A percentile compares a stretch with the other conserved stretches of the same genome.
These are phyloP conservation scores for Pyrrhoderma noxium DNA, from an alignment of 1,284 basidiomycete genomes.

Conservation along the genomic window DNA sequence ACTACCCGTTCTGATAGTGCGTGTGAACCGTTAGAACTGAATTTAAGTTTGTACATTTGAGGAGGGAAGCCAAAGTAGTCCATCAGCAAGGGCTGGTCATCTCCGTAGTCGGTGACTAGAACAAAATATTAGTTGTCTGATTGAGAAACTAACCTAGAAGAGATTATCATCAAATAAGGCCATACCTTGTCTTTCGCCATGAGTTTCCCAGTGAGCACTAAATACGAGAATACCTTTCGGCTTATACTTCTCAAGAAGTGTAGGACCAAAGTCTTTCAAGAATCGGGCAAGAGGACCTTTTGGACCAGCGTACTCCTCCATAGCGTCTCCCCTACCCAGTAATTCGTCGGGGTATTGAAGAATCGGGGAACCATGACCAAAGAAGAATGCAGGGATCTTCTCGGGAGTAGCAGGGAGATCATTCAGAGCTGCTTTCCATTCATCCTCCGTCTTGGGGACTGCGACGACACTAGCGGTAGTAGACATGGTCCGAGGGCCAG, in stretches of 20 bases:
- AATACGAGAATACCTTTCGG: slow-evolving; percentile 73
- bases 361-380: slow-evolving; percentile 61
- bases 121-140: neutral
- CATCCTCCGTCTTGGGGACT: slow-evolving; percentile 30
- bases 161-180: neutral
- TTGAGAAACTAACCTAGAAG: neutral
- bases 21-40: slow-evolving; percentile 56
- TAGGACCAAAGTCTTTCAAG: slow-evolving; percentile 60
- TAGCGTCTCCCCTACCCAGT: slow-evolving; percentile 20
- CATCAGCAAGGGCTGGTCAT: slow-evolving; percentile 63
- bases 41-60: slow-evolving; percentile 55
- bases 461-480: slow-evolving; percentile 17
- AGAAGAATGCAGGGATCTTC: slow-evolving; percentile 69
- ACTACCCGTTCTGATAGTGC: slow-evolving; percentile 51
- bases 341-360: slow-evolving; percentile 34
- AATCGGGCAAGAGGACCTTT: slow-evolving; percentile 53
- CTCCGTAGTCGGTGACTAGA: slow-evolving; percentile 64
- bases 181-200: slow-evolving; percentile 46
- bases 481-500: slow-evolving; percentile 11
- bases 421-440: slow-evolving; percentile 54
- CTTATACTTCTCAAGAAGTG: slow-evolving; percentile 59
- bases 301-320: slow-evolving; percentile 37
- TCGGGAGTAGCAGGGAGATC: slow-evolving; percentile 51
- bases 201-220: slow-evolving; percentile 74
- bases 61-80: slow-evolving; percentile 66